Base-by-base conservation (phyloP, 306 rosid species). In the Prunus mume region DNA sequence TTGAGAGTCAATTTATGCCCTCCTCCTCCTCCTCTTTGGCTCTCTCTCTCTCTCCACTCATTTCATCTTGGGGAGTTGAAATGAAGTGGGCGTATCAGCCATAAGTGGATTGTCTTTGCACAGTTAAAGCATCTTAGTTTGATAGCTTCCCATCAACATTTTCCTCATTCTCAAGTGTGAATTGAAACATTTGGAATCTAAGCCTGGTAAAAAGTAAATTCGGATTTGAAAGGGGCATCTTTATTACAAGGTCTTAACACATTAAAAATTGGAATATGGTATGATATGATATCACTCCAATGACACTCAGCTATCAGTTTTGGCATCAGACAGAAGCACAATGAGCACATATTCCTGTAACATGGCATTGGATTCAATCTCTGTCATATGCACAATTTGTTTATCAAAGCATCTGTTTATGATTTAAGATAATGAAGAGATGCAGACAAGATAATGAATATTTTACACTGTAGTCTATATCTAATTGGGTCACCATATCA, bases 291-390 rank as follows among this genome's bases (percentile, higher is more conserved):
- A 57, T 24, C 68, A 65, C 49, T 56, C 28, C 46, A 41, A 6
- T 1, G 43, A 38, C 43, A 38, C 43, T 38, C 43, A 38, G 15
- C 60, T 46, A 13, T 65, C 72, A 71, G 45, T 46, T 73, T 47
- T 22, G 51, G 52, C 70, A 56, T 56, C n/a, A 65, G 25, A 79
- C 52, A 12, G 27, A n/a, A n/a, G 24, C 34, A 71, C 65, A 32
- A 28, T 57, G 57, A 38, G 72, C 76, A 75, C 72, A 69, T 62
- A 69, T 74, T 75, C 76, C 22, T 50, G 22, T 45, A 6, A 69
- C n/a, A 20, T 50, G 65, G 51, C 30, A 49, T 74, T 61, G 9
- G 52, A 72, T 73, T 73, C 64, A 20, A 71, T 64, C 2, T 9
- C 30, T 41, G 1, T n/a, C 28, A 1, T 5, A 0, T 41, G 54